Percentiles rank a stretch among this genome's conserved stretches.
These are phyloP conservation scores for Pseudogymnoascus sp. DNA, from an alignment of 2,329 filamentous ascomycete species.

Conservation along the genomic window DNA sequence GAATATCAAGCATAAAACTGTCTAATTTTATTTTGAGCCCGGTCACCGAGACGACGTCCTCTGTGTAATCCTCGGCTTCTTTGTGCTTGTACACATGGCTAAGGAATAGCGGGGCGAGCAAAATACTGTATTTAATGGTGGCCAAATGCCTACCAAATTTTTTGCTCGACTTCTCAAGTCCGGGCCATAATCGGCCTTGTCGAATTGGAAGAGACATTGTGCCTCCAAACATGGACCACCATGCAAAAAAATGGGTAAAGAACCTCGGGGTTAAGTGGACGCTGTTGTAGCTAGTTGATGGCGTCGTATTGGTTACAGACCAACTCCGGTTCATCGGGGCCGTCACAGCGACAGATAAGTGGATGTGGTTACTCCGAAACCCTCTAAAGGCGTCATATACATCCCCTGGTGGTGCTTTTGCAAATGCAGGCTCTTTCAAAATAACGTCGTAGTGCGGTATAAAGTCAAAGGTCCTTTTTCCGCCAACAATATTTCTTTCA, in stretches of 20 bases:
- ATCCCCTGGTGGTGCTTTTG: conserved; percentile 48
- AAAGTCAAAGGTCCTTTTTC: conserved; percentile 76
- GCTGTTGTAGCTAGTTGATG: conserved; percentile 89
- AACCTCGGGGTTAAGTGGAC: conserved; percentile 91
- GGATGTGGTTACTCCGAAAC: conserved; percentile 96
- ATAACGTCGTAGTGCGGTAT: conserved; percentile 87
- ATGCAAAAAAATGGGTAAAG: conserved; percentile 96
- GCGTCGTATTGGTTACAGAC: conserved; percentile 65
- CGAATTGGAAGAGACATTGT: conserved; percentile 91
- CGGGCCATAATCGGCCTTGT: conserved; percentile 85
- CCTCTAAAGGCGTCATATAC: conserved; percentile 88
- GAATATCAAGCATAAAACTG: conserved; percentile 94
- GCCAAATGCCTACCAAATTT: conserved; percentile 95
- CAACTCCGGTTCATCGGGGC: conserved; percentile 84
- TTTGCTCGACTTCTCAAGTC: conserved; percentile 92
- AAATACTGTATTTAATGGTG: conserved; percentile 96
- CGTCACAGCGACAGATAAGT: conserved; percentile 84
- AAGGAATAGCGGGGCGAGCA: conserved; percentile 86
- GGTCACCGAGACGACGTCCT: conserved; percentile 77
- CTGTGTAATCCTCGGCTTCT: conserved; percentile 77
- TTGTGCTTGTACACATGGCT: conserved; percentile 99
- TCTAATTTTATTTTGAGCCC: conserved; percentile 95
- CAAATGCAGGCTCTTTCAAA: conserved; percentile 70
- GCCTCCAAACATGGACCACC: conserved; percentile 95
- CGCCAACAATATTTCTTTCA: conserved; percentile 69